A percentile compares a stretch with the other conserved stretches of the same genome.
Evolutionary conservation across 805 yeast genomes (phyloP).

Genomic region (Suhomyces tanzawaensis): DNA sequence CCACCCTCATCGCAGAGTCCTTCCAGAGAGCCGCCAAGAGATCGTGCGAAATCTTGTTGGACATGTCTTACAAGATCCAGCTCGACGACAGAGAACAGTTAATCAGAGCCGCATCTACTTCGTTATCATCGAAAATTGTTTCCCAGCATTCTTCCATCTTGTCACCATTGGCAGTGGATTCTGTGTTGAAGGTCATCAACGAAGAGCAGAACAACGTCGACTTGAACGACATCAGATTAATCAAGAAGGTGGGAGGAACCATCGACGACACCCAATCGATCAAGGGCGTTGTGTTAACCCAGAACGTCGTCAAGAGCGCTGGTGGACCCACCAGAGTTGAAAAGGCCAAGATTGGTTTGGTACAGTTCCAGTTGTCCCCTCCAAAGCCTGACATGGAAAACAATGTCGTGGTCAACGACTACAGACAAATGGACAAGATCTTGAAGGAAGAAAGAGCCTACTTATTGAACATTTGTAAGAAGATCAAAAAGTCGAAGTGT

Average conservation of each 20-base stretch:
- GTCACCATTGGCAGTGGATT: constrained; percentile 93
- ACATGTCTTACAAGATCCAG: constrained; percentile 81
- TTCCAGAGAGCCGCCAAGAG: constrained; percentile 86
- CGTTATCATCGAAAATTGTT: constrained; percentile 91
- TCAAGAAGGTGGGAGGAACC: constrained; percentile 96
- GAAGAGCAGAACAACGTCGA: constrained; percentile 68
- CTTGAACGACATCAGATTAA: constrained; percentile 79
- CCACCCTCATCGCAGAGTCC: constrained; percentile 89
- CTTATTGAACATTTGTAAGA: constrained; percentile 89
- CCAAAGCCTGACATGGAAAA: constrained; percentile 98
- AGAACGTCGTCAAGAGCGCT: constrained; percentile 81
- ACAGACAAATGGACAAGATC: constrained; percentile 98
- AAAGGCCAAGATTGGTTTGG: constrained; percentile 85
- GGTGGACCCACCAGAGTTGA: constrained; percentile 96
- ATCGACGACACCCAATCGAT: constrained; percentile 93
- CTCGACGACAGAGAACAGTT: constrained; percentile 78
- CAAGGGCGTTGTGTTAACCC: constrained; percentile 92
- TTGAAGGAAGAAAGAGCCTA: constrained; percentile 97
- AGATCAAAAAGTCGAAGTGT: constrained; percentile 95
- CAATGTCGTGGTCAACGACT: constrained; percentile 94
- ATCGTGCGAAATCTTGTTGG: constrained; percentile 76
- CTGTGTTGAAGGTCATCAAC: constrained; percentile 76
- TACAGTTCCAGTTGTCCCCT: constrained; percentile 93
- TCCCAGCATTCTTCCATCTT: constrained; percentile 83
- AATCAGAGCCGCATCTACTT: constrained; percentile 90